Evolutionary conservation across 2,329 filamentous ascomycete genomes (phyloP), one percentile per base, ranked within the genome.

Genomic region (Aspergillus fischeri): DNA sequence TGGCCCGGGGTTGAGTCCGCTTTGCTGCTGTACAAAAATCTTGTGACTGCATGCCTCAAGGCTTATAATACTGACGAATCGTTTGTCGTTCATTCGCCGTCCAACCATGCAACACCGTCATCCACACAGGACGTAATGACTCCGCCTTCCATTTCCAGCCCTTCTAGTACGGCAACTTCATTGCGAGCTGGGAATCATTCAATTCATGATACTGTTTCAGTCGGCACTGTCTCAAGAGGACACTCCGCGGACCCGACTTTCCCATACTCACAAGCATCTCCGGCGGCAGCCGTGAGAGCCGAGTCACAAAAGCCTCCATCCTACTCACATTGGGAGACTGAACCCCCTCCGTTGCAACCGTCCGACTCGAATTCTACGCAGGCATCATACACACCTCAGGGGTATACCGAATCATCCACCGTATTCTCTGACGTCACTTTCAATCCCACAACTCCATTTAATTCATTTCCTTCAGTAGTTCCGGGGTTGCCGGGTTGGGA

Each of bases 1-100:
- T 97, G 94, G 94, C 94, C 94, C 0, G 94, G 93, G 10, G 92
- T 93, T 1, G 84, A 87, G 42, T 89, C 91, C 17, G 92, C 92
- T 3, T 86, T 91, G 9, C 86, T 94, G 65, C 83, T 97, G 11
- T 97, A 97, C 70, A 81, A 84, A n/a, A 92, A 91, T 61, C 85
- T 99, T 51, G 88, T 93, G 50, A 85, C 84, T 57, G 92, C 92
- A 11, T 96, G 92, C 67, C 79, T 97, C 67, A 92, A 91, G 71
- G 92, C 91, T 65, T 99, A 96, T 73, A 88, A 92, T 60, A 83
- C 78, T 7, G 79, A 80, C 25, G 77, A 82, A 42, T 79, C 65
- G 73, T 84, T 55, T 73, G 83, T 57, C 72, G 81, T 58, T 74
- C 83, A 58, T 69, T 83, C 57, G 65, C 80, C 59, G 74, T 76